Base-by-base conservation (phyloP, 2,329 filamentous ascomycete genomes). In the Elsinoe batatas region DNA sequence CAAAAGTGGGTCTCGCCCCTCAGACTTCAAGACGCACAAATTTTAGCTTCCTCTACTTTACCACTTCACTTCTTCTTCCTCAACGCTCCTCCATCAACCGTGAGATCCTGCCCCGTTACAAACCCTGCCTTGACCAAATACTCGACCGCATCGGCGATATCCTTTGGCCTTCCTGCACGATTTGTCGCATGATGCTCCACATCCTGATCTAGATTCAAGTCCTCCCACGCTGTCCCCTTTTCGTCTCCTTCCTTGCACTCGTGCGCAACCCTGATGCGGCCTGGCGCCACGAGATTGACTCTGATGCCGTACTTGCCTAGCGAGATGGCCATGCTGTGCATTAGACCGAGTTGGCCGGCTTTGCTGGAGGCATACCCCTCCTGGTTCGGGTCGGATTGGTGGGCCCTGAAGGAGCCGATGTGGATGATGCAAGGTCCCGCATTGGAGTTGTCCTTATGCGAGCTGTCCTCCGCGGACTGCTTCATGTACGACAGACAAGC, bases 331-430 rank as follows among this genome's bases (percentile, higher is more conserved):
- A 77, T 73, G 18, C 71, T 72, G 60, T 76, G 75, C 59, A 72
- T 75, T 18, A 78, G 60, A 0, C 76, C 75, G 8, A 77, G 60
- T 37, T 74, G 63, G 0, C 76, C 75, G 1, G 75, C 74, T 62
- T 79, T 78, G 1, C 70, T 72, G 0, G 74, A 64, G 5, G 72
- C 73, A 56, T 78, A 78, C 3, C 71, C 73, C 63, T 78, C 76
- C 54, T 75, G 73, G 53, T 76, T 68, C 1, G 69, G 63, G 61
- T 78, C 76, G 42, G 71, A 69, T 63, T 76, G 74, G 33, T 71
- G 67, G 1, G 75, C 74, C 22, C 75, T 70, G 38, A 76, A 78
- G 1, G 71, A 75, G 5, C 73, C 73, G 53, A 79, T 70, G 63
- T 76, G 73, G 55, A 78, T 69, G 60, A 74, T 62, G 36, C 64